A percentile compares a stretch with the other conserved stretches of the same genome.
phyloP scores from a whole-genome alignment of 495 filamentous ascomycete species.

The Penicillium steckii region DNA sequence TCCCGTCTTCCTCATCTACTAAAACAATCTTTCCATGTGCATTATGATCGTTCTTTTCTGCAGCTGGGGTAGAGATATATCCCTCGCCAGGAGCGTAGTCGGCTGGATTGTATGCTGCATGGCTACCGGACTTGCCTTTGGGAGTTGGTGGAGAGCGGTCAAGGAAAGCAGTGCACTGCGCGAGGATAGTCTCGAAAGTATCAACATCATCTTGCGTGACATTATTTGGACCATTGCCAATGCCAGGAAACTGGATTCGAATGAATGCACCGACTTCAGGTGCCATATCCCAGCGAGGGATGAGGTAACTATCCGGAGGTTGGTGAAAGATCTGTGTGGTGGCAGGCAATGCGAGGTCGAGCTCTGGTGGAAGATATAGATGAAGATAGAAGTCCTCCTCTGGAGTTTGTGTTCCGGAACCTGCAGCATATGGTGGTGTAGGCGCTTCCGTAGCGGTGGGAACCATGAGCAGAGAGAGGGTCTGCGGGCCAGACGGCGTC shows the following conservation, averaged over 20 bases:
- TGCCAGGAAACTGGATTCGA: conserved; percentile 78
- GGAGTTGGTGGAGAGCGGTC: conserved; percentile 66
- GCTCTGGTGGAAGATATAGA: conserved; percentile 87
- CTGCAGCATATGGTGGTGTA: conserved; percentile 54
- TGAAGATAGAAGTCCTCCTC: conserved; percentile 97
- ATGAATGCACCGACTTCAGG: conserved; percentile 87
- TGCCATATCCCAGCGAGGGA: conserved; percentile 88
- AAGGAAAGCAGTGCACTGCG: conserved; percentile 91
- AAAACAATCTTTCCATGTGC: conserved; percentile 81
- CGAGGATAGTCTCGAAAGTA: conserved; percentile 94
- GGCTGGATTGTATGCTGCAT: conserved; percentile 70
- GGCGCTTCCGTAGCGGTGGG: conserved; percentile 74
- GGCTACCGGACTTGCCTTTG: conserved; percentile 39
- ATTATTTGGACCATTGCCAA: conserved; percentile 60
- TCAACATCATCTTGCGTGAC: conserved; percentile 89
- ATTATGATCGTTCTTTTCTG: conserved; percentile 36
- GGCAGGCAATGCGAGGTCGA: conserved; percentile 85
- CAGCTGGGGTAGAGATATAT: conserved; percentile 51
- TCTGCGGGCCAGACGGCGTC: conserved; percentile 83
- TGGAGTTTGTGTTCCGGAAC: conserved; percentile 30
- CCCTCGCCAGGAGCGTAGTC: conserved; percentile 77
- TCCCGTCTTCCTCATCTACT: conserved; percentile 92
- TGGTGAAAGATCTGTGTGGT: conserved; percentile 96
- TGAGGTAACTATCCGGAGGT: conserved; percentile 83
- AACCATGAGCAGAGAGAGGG: conserved; percentile 89